Percentiles rank a stretch among this genome's conserved stretches.
phyloP scores from a whole-genome alignment of 176 grass and related monocot species.

The Poa pratensis region DNA sequence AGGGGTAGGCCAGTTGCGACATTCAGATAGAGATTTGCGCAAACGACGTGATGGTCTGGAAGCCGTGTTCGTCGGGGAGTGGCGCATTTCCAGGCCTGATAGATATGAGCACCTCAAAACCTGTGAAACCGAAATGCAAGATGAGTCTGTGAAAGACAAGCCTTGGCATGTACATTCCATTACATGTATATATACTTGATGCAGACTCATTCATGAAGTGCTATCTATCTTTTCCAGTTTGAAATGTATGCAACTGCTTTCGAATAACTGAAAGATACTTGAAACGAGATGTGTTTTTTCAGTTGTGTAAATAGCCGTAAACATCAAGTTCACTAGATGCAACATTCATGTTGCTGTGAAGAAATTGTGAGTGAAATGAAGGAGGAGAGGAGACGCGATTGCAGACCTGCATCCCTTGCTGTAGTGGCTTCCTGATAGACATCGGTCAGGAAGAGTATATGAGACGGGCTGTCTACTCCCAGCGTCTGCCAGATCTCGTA shows the following conservation, averaged over 20 bases:
- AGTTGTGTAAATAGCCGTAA: not conserved
- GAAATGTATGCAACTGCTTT: not conserved
- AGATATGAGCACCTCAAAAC: conserved; percentile 75
- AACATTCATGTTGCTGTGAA: not conserved
- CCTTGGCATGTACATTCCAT: not conserved
- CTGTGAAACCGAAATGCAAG: conserved; percentile 40
- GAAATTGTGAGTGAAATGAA: not conserved
- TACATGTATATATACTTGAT: not conserved
- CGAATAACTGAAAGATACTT: not conserved
- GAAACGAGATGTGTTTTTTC: not conserved
- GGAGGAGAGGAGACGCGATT: not conserved
- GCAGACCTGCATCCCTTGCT: conserved; percentile 75
- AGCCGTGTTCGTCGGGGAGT: conserved; percentile 70
- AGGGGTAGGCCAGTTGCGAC: not conserved
- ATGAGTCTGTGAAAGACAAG: conserved; percentile 4
- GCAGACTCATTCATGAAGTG: not conserved
- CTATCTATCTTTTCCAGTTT: not conserved
- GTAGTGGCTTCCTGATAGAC: conserved; percentile 78
- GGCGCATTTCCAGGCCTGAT: conserved; percentile 76
- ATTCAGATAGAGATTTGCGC: conserved; percentile 56
- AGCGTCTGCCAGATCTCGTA: conserved; percentile 81
- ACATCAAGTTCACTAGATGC: not conserved
- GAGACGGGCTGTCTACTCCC: conserved; percentile 73
- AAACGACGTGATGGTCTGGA: conserved; percentile 71
- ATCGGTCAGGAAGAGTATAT: conserved; percentile 87